Percentiles rank a stretch among this genome's conserved stretches.
phyloP scores from a whole-genome alignment of 495 filamentous ascomycete species.

The Symbiotaphrina buchneri region DNA sequence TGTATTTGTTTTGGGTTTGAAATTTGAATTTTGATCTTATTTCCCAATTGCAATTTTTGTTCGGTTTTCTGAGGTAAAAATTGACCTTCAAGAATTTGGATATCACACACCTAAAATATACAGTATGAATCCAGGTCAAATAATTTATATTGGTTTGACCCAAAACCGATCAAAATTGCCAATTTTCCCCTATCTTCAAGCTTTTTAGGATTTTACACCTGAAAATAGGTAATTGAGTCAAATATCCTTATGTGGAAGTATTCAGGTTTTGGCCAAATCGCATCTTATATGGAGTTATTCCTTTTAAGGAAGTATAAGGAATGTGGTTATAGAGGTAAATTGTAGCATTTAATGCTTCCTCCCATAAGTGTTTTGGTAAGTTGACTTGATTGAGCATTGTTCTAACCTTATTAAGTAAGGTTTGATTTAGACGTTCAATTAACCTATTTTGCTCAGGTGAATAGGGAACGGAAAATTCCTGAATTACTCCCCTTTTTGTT shows the following conservation, averaged over 20 bases:
- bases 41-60: too few species aligned
- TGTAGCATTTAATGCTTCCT: background rate
- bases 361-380: slow-evolving; percentile 1
- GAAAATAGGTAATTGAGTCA: slow-evolving; percentile 1
- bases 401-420: slow-evolving; percentile 1
- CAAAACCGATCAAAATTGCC: too few species aligned
- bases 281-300: slow-evolving; percentile 5
- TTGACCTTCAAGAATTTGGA: too few species aligned
- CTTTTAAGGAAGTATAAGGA: background rate
- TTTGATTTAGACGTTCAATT: slow-evolving; percentile 1
- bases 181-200: slow-evolving; percentile 3
- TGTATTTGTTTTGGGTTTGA: too few species aligned
- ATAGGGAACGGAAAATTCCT: slow-evolving; percentile 3
- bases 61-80: too few species aligned
- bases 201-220: background rate
- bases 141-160: too few species aligned
- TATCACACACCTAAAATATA: too few species aligned
- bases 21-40: too few species aligned
- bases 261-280: slow-evolving; percentile 5
- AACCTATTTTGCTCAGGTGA: slow-evolving; percentile 3
- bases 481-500: slow-evolving; percentile 1
- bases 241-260: slow-evolving; percentile 4
- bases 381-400: slow-evolving; percentile 1
- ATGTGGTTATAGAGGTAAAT: slow-evolving; percentile 3
- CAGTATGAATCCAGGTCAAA: too few species aligned